Evolutionary conservation across 768 basidiomycete species (phyloP), one percentile per base, ranked within the genome.

Genomic region (Boletus tylopilopsis): DNA sequence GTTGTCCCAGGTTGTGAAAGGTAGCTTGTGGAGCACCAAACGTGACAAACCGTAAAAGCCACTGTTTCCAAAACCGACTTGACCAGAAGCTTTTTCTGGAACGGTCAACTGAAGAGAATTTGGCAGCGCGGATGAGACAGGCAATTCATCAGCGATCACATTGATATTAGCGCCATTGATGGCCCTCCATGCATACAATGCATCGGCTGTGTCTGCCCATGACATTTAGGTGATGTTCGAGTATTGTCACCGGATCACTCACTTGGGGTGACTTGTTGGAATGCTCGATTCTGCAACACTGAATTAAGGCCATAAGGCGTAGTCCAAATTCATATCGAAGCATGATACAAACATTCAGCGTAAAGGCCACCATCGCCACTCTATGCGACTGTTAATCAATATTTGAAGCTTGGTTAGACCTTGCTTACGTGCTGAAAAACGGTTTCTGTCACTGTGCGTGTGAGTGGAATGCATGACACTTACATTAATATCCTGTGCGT

Each of bases 281-380:
- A 84, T 2, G 84, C 84, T 18, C 84, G 72, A 57, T 87, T 87
- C 62, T 80, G 83, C 3, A 85, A 71, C n/a, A 85, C 82, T 83
- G 52, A n/a, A n/a, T n/a, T n/a, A n/a, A n/a, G n/a, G n/a, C n/a
- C n/a, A 49, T 44, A 24, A 24, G 9, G 27, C 32, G n/a, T 1
- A 13, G 45, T 53, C n/a, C 53, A 18, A 32, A 43, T n/a, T 13
- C 11, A 35, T 13, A 12, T 5, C 42, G 10, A 21, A 22, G 40
- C 71, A 42, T 33, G 18, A 12, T 29, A 52, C 60, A 13, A 42
- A 81, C 82, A 60, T 64, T 85, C 84, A 4, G 74, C 83, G 42
- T 85, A 85, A n/a, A 86, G 61, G 2, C 84, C 83, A 29, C 84
- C 83, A 51, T 85, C 84, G 18, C 82, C 81, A 51, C 82, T 83